phyloP scores from a whole-genome alignment of 2,329 filamentous ascomycete genomes.

The Hirsutella thompsonii region DNA sequence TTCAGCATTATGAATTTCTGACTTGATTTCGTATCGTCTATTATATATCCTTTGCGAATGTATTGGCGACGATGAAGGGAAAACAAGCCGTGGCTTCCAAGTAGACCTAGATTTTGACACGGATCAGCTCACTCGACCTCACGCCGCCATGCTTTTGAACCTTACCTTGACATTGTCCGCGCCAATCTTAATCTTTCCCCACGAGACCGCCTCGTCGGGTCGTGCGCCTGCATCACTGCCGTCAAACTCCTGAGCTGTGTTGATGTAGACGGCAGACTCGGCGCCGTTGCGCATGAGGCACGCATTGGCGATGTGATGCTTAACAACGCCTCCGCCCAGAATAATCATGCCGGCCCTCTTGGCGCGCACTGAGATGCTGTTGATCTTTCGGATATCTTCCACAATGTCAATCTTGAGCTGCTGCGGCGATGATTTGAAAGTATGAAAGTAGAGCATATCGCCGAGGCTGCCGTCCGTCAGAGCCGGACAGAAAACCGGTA shows the following conservation, averaged over 20 bases:
- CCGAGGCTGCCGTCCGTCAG: constrained; percentile 90
- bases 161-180: constrained; percentile 80
- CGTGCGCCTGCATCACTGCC: constrained; percentile 91
- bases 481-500: constrained; percentile 93
- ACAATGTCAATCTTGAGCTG: constrained; percentile 84
- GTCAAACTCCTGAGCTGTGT: constrained; percentile 95
- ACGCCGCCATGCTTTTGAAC: neutral
- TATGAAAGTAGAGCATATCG: constrained; percentile 98
- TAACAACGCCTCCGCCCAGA: constrained; percentile 85
- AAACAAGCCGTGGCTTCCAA: constrained; percentile 53
- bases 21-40: constrained; percentile 1
- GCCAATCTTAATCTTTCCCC: constrained; percentile 92
- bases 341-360: constrained; percentile 91
- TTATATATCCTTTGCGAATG: constrained; percentile 43
- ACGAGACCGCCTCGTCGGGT: constrained; percentile 93
- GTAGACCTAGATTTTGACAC: constrained; percentile 36
- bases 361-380: constrained; percentile 79
- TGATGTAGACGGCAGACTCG: constrained; percentile 94
- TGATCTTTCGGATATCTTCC: constrained; percentile 85
- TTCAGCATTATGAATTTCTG: no score
- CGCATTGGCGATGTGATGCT: constrained; percentile 97
- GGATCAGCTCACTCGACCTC: neutral
- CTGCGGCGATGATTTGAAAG: constrained; percentile 73
- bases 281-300: constrained; percentile 96
- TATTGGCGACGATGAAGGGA: constrained; percentile 53